Evolutionary conservation across 2,329 filamentous ascomycete genomes (phyloP).

Genomic region (Colletotrichum spinosum): DNA sequence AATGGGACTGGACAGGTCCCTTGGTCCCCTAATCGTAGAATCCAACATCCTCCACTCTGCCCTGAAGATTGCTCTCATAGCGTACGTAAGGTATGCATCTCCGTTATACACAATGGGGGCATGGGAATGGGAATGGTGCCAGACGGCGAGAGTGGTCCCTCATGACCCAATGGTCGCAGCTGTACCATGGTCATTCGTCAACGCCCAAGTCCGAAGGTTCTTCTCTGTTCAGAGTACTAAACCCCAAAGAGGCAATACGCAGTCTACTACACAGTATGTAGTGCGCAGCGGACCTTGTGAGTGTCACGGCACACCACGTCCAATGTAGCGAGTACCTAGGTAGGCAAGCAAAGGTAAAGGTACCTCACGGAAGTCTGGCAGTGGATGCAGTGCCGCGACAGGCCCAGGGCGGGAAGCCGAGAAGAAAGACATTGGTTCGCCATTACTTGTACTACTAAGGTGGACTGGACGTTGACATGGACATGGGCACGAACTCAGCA

Average conservation of each 20-base stretch:
- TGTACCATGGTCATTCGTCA: background rate
- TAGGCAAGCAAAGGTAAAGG: background rate
- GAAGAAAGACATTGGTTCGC: background rate
- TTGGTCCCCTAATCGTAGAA: too few species aligned
- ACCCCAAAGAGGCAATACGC: too few species aligned
- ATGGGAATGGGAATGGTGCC: background rate
- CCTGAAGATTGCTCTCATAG: conserved; percentile 6
- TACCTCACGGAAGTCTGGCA: background rate
- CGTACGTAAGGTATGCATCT: background rate
- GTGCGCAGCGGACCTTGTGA: too few species aligned
- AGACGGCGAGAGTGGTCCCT: background rate
- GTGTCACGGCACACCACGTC: too few species aligned
- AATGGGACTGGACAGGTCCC: too few species aligned
- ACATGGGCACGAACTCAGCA: too few species aligned
- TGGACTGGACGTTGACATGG: too few species aligned
- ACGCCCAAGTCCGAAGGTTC: too few species aligned
- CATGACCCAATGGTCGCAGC: conserved; percentile 32
- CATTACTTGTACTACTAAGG: too few species aligned
- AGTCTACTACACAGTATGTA: too few species aligned
- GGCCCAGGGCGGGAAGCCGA: background rate
- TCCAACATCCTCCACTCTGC: background rate
- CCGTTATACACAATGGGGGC: too few species aligned
- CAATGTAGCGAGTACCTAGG: background rate
- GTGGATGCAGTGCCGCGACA: conserved; percentile 1
- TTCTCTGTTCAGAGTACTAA: too few species aligned